Conservation (phyloP, 1,139 yeast species). For the Yarrowia galli region DNA sequence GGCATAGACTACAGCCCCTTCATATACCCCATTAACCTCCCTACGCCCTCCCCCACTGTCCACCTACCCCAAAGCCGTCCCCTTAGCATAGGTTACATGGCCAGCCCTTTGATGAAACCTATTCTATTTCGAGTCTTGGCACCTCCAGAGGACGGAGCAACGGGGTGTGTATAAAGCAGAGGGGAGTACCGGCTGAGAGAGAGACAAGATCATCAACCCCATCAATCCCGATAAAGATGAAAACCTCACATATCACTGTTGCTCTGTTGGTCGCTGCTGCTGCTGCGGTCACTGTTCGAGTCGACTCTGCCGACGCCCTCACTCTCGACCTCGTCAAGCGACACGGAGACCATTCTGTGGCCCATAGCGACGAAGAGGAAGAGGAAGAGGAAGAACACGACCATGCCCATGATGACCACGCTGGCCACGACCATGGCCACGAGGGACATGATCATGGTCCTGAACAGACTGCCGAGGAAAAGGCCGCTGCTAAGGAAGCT, state of each 20-base stretch:
- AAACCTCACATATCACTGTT: conserved; percentile 18
- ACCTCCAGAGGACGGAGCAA: conserved; percentile 20
- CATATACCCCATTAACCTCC: background rate
- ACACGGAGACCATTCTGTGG: conserved; percentile 35
- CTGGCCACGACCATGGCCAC: conserved; percentile 5
- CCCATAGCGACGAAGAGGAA: conserved; percentile 7
- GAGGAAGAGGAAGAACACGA: background rate
- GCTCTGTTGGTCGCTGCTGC: conserved; percentile 17
- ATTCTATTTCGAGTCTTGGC: conserved; percentile 33
- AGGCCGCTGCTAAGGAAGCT: conserved; percentile 39
- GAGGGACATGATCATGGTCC: conserved; percentile 15
- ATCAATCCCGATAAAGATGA: background rate
- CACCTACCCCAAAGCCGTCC: background rate
- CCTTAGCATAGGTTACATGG: conserved; percentile 24
- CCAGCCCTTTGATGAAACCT: conserved; percentile 33
- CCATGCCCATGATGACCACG: background rate
- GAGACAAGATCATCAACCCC: background rate
- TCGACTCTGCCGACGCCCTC: background rate
- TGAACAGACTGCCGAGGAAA: conserved; percentile 41
- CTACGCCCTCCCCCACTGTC: background rate
- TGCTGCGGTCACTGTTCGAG: conserved; percentile 10
- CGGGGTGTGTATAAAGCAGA: conserved; percentile 2
- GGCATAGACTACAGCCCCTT: conserved; percentile 5
- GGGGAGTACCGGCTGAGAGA: background rate
- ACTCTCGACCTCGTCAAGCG: conserved; percentile 14